Evolutionary conservation across 345 rosid species (phyloP).

Genomic region (Toxicodendron radicans): DNA sequence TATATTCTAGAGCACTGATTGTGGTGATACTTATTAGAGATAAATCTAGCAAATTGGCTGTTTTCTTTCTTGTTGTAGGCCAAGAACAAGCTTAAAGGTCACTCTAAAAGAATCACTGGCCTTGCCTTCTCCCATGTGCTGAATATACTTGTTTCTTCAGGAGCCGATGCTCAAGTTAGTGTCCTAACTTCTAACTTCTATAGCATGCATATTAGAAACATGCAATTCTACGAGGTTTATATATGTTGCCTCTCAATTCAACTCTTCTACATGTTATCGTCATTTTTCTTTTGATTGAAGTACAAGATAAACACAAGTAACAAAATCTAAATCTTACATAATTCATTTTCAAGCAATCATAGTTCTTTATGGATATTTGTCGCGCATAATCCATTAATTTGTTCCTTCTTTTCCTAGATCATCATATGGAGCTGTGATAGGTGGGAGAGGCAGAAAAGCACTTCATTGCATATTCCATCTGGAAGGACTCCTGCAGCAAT

Average conservation of each 20-base stretch:
- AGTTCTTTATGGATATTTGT: background rate
- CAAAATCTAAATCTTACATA: background rate
- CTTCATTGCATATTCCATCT: conserved; percentile 35
- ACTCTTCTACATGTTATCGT: background rate
- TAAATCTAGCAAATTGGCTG: background rate
- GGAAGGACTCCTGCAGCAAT: conserved; percentile 33
- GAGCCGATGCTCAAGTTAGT: conserved; percentile 79
- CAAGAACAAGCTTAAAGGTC: conserved; percentile 76
- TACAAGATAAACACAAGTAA: background rate
- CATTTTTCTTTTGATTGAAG: background rate
- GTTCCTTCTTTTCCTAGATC: conserved; percentile 25
- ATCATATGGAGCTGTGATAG: conserved; percentile 41
- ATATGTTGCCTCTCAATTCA: background rate
- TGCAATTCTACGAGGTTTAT: background rate
- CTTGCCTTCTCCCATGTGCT: conserved; percentile 71
- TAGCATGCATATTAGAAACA: background rate
- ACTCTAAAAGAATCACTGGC: conserved; percentile 72
- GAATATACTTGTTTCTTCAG: conserved; percentile 70
- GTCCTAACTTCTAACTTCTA: background rate
- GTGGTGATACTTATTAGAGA: background rate
- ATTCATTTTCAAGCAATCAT: background rate
- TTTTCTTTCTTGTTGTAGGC: conserved; percentile 40
- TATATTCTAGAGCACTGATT: background rate
- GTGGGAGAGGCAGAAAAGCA: conserved; percentile 42
- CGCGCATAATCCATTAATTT: background rate